These are phyloP conservation scores for Cyberlindnera saturnus DNA, from an alignment of 805 yeast genomes.

Conservation along the genomic window DNA sequence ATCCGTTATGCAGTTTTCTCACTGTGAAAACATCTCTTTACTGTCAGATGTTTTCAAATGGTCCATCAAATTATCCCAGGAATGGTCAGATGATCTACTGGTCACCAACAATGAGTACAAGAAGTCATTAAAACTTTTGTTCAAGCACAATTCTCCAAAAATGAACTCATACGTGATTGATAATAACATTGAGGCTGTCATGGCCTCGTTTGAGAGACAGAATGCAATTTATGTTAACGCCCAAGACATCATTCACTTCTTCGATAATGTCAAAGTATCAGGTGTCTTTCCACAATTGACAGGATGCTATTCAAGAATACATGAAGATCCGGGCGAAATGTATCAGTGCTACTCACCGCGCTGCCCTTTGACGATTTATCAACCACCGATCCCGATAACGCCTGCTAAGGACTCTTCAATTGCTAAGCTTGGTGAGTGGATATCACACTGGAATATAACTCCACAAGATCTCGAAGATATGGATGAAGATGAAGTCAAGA, in stretches of 20 bases:
- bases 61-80: conserved; percentile 41
- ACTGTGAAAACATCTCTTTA: conserved; percentile 41
- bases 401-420: conserved; percentile 11
- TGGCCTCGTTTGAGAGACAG: conserved; percentile 34
- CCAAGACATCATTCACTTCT: conserved; percentile 22
- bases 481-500: conserved; percentile 46
- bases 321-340: conserved; percentile 8
- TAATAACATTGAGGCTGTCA: conserved; percentile 43
- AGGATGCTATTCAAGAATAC: conserved; percentile 38
- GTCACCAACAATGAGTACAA: conserved; percentile 48
- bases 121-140: conserved; percentile 43
- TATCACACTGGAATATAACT: conserved; percentile 57
- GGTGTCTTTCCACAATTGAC: conserved; percentile 42
- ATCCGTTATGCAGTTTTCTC: conserved; percentile 41
- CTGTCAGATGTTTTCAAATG: conserved; percentile 46
- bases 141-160: conserved; percentile 45
- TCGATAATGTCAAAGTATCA: conserved; percentile 26
- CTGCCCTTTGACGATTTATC: conserved; percentile 26
- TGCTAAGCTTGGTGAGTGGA: conserved; percentile 47
- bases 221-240: conserved; percentile 38
- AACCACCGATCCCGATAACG: conserved; percentile 18
- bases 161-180: conserved; percentile 45
- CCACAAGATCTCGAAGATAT: conserved; percentile 47
- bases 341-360: conserved; percentile 29
- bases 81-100: conserved; percentile 47